A percentile compares a stretch with the other conserved stretches of the same genome.
These are phyloP conservation scores for Tolypocladium nubicola DNA, from an alignment of 2,329 filamentous ascomycete species.

Conservation along the genomic window DNA sequence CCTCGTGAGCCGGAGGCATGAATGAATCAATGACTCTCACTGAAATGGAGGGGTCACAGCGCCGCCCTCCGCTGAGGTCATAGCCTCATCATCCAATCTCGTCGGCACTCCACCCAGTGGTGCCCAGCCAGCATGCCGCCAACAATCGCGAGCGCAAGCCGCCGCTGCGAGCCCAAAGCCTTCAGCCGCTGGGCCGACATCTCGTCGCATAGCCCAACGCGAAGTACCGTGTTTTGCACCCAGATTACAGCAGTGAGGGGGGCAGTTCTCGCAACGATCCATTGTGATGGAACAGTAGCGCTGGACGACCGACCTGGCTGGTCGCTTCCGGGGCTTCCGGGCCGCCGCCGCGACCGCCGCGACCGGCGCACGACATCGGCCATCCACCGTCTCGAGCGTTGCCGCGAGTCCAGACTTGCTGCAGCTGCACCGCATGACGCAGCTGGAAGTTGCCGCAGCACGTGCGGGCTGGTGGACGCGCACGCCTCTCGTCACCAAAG, in stretches of 20 bases:
- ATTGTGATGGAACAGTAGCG: neutral
- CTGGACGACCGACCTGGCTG: neutral
- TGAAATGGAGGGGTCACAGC: neutral
- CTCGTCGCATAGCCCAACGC: neutral
- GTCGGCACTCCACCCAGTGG: neutral
- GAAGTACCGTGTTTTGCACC: neutral
- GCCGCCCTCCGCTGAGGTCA: slow-evolving; percentile 1
- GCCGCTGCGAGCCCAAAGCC: neutral
- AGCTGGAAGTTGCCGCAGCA: neutral
- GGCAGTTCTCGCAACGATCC: neutral
- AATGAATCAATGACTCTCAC: too few species aligned
- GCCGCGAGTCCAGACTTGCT: neutral
- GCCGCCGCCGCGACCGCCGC: neutral
- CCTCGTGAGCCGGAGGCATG: too few species aligned
- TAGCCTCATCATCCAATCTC: slow-evolving; percentile 1
- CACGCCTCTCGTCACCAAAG: too few species aligned
- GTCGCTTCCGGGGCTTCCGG: neutral
- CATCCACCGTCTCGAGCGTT: neutral
- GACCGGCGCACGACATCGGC: neutral
- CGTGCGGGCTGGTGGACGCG: neutral
- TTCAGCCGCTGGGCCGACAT: neutral
- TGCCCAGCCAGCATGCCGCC: neutral
- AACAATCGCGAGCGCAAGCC: neutral
- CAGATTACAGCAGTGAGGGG: neutral
- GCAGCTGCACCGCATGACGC: neutral